phyloP scores from a whole-genome alignment of 257 asterid genomes.

The Penstemon eatonii region DNA sequence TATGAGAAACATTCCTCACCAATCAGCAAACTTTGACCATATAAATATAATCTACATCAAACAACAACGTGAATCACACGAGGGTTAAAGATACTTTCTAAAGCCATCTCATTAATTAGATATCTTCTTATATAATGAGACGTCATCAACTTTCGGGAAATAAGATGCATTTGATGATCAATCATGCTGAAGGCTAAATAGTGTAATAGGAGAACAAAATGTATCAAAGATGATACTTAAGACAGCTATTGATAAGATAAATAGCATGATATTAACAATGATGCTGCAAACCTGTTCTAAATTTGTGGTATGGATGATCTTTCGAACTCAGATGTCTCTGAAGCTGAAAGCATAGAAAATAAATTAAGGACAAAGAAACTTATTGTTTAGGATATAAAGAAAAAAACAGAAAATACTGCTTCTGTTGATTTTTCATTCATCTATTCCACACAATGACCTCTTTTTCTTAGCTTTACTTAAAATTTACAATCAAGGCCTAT shows the following conservation, averaged over 20 bases:
- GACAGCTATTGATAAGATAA: not conserved
- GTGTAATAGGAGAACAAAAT: slow-evolving; percentile 11
- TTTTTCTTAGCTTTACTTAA: no score
- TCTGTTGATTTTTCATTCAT: no score
- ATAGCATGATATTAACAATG: slow-evolving; percentile 22
- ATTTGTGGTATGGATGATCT: slow-evolving; percentile 90
- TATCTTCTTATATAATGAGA: not conserved
- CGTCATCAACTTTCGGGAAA: slow-evolving; percentile 1
- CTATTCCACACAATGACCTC: no score
- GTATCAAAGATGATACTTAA: not conserved
- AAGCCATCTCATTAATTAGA: not conserved
- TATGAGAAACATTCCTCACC: not conserved
- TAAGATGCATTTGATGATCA: not conserved
- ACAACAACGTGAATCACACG: not conserved
- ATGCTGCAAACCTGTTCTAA: slow-evolving; percentile 80
- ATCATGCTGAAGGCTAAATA: not conserved
- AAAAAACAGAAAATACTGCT: no score
- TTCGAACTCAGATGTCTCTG: slow-evolving; percentile 79
- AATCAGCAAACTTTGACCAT: slow-evolving; percentile 9
- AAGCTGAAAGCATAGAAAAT: slow-evolving; percentile 55
- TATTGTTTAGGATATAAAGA: no score
- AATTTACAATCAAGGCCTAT: no score
- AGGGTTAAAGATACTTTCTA: not conserved
- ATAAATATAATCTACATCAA: not conserved
- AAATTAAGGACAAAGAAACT: not conserved